A percentile compares a stretch with the other conserved stretches of the same genome.
Conservation (phyloP, 345 rosid genomes). For the Gynandropsis gynandra region DNA sequence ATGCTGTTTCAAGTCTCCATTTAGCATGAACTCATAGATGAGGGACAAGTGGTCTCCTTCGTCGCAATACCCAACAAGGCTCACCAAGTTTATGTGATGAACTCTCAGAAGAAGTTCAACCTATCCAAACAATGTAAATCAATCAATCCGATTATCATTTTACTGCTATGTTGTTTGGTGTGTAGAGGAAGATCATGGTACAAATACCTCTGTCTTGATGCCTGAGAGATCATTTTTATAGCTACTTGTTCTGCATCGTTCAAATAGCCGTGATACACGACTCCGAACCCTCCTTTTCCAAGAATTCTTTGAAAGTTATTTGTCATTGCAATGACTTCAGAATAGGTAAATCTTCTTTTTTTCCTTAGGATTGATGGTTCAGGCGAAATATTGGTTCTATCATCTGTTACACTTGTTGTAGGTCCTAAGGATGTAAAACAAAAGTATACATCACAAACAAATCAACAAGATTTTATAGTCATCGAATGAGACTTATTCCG, state of each 20-base stretch:
- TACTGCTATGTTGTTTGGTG: too few relatives aligned
- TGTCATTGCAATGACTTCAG: conserved; percentile 31
- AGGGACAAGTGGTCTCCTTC: conserved; percentile 33
- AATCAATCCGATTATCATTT: background rate
- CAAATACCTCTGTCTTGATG: conserved; percentile 36
- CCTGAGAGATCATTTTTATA: conserved; percentile 33
- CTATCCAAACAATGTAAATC: conserved; percentile 13
- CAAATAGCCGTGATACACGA: conserved; percentile 34
- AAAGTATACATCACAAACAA: background rate
- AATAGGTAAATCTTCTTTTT: conserved; percentile 22
- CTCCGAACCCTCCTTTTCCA: conserved; percentile 38
- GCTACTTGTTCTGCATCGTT: conserved; percentile 34
- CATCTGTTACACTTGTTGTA: conserved; percentile 4
- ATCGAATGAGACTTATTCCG: background rate
- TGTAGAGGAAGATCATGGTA: background rate
- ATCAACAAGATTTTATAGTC: background rate
- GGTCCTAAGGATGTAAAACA: background rate
- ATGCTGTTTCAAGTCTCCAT: conserved; percentile 26
- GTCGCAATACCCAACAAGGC: conserved; percentile 32
- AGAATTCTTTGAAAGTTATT: conserved; percentile 30
- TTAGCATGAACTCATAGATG: conserved; percentile 38
- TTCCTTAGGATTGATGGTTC: conserved; percentile 10
- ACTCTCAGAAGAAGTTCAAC: conserved; percentile 36
- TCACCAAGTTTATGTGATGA: conserved; percentile 31
- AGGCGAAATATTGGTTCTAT: background rate